Percentiles rank a stretch among this genome's conserved stretches.
Evolutionary conservation across 805 yeast genomes (phyloP).

Genomic region (Maudiozyma bulderi): DNA sequence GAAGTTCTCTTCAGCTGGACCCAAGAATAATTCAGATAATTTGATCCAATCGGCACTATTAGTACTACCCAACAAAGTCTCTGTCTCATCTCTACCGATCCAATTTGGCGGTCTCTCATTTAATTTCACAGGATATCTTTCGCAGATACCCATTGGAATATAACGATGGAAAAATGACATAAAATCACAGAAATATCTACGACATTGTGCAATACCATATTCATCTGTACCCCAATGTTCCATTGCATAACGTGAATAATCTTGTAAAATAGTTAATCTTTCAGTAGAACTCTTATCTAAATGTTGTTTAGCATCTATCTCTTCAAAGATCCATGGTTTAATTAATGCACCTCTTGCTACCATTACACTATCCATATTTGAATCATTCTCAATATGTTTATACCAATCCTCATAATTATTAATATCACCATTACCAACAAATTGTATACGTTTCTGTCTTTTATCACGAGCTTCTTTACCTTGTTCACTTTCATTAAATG

Average conservation of each 20-base stretch:
- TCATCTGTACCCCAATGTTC: conserved; percentile 98
- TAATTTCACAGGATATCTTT: conserved; percentile 74
- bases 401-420: conserved; percentile 85
- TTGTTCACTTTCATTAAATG: conserved; percentile 51
- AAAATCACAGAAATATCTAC: conserved; percentile 90
- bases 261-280: conserved; percentile 64
- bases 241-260: conserved; percentile 69
- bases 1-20: conserved; percentile 69
- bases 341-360: conserved; percentile 96
- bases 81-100: conserved; percentile 88
- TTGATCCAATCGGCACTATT: conserved; percentile 95
- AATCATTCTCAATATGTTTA: conserved; percentile 40
- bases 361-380: conserved; percentile 87
- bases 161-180: conserved; percentile 90
- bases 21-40: conserved; percentile 88
- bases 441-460: conserved; percentile 52
- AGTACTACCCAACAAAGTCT: conserved; percentile 74
- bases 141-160: conserved; percentile 88
- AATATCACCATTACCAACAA: conserved; percentile 93
- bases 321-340: conserved; percentile 98
- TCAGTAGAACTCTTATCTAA: conserved; percentile 86
- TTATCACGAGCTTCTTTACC: conserved; percentile 54
- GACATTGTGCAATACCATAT: conserved; percentile 78
- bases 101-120: conserved; percentile 92
- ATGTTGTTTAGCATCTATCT: conserved; percentile 79